Conservation (phyloP, 148 eudicot species). For the Vaccinium corymbosum region DNA sequence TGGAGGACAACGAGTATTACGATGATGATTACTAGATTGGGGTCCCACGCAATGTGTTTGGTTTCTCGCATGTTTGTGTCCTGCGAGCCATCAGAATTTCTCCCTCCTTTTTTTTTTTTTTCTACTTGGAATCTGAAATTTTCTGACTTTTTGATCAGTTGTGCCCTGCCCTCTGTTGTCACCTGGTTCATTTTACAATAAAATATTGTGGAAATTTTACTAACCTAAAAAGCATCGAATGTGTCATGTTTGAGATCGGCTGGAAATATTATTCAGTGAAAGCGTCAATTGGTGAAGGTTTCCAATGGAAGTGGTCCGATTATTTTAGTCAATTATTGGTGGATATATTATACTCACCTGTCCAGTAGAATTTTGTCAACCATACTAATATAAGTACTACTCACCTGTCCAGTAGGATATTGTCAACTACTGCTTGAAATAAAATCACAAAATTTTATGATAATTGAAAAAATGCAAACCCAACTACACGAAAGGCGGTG, state of each 20-base stretch:
- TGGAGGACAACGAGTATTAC: conserved; percentile 58
- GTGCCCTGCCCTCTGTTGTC: background rate
- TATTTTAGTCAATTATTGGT: background rate
- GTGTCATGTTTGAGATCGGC: background rate
- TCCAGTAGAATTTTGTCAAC: background rate
- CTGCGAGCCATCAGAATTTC: background rate
- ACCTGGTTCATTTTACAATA: background rate
- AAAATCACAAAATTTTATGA: too few relatives aligned
- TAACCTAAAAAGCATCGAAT: background rate
- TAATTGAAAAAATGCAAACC: too few relatives aligned
- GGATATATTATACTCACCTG: background rate
- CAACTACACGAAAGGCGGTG: too few relatives aligned
- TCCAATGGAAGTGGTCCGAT: background rate
- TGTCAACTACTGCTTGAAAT: too few relatives aligned
- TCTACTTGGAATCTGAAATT: background rate
- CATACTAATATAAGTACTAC: background rate
- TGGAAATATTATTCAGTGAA: background rate
- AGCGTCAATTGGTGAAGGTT: background rate
- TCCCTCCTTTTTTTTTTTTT: background rate
- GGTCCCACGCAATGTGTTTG: background rate
- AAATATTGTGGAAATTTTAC: background rate
- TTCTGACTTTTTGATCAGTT: background rate
- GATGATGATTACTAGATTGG: conserved; percentile 21
- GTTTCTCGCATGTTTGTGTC: background rate
- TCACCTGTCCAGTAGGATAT: background rate